Base-by-base conservation (phyloP, 1,284 basidiomycete genomes). In the Xerocomus amazonicus region DNA sequence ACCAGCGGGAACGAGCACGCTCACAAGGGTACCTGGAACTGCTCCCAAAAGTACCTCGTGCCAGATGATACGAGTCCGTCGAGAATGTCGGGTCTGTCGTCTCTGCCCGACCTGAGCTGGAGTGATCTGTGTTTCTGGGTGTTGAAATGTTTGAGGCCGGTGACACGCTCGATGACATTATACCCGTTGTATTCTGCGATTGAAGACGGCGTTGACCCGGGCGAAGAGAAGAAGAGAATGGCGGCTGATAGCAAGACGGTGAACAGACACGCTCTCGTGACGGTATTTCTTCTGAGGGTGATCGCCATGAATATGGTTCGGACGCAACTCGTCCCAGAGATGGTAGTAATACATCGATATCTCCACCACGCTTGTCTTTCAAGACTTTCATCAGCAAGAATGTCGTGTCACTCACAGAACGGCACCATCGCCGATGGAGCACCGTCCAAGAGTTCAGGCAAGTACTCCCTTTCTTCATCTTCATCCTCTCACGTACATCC, bases 1-100 rank as follows among this genome's bases (percentile, higher is more conserved):
- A 31, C 29, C 3, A 31, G 29, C 12, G 2, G 9, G 6, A 52
- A 29, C 5, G 13, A 8, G 29, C 28, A 41, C 2, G 43, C 84
- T 67, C 60, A 90, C 88, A 90, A 93, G 12, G 94, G 94, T 56
- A 87, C 77, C 63, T 96, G 92, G 67, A 90, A 96, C 23, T 90
- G 75, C 14, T 87, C 82, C 94, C 94, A 97, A 63, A 88, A 97
- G 70, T 97, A 91, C 47, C 76, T 63, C 39, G 87, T 79, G 9
- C 94, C 94, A 59, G 89, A 81, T 43, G 73, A 70, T 47, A 97
- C 83, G 45, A 90, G 74, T 53, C 81, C 75, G 49, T 83, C 80
- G 58, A 97, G 83, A 49, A 97, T 73, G 62, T 96, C 94, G 1
- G 81, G 78, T 35, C 83, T 73, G 58, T 92, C 84, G 61, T 95